These are phyloP conservation scores for Neostapfia colusana DNA, from an alignment of 176 grass and related monocot species.

Conservation along the genomic window DNA sequence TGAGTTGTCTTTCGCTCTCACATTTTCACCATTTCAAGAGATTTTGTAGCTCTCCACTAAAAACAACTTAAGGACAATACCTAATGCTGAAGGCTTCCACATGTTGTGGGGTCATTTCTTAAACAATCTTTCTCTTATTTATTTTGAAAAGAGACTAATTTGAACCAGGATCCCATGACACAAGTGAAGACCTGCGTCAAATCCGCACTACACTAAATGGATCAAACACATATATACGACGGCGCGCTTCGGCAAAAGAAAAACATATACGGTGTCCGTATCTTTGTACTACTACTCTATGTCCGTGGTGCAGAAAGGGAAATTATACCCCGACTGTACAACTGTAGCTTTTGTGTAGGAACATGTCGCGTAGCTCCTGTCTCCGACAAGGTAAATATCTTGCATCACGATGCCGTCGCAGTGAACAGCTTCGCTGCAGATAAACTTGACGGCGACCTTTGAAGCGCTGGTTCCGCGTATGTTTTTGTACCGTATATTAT, in stretches of 20 bases:
- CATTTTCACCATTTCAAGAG: neutral
- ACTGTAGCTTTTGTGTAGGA: slow-evolving; percentile 41
- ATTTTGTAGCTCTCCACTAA: neutral
- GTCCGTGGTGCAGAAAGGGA: slow-evolving; percentile 47
- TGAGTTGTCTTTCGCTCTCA: neutral
- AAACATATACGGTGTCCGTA: neutral
- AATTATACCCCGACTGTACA: slow-evolving; percentile 34
- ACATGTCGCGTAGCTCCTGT: slow-evolving; percentile 1
- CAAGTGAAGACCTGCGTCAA: no score
- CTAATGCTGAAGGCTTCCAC: no score
- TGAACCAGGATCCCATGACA: no score
- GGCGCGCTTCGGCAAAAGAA: no score
- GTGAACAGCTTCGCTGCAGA: slow-evolving; percentile 43
- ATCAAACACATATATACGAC: neutral
- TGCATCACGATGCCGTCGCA: slow-evolving; percentile 50
- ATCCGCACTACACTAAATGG: neutral
- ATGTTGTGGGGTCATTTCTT: no score
- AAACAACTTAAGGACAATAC: no score
- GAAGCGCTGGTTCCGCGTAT: slow-evolving; percentile 69
- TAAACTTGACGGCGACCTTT: slow-evolving; percentile 49
- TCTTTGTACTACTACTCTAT: neutral
- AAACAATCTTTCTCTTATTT: no score
- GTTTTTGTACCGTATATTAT: slow-evolving; percentile 47
- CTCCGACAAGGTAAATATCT: slow-evolving; percentile 50
- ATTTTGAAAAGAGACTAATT: no score